Percentiles rank a stretch among this genome's conserved stretches.
Evolutionary conservation across 148 eudicot genomes (phyloP).

Genomic region (Rhododendron griersonianum): DNA sequence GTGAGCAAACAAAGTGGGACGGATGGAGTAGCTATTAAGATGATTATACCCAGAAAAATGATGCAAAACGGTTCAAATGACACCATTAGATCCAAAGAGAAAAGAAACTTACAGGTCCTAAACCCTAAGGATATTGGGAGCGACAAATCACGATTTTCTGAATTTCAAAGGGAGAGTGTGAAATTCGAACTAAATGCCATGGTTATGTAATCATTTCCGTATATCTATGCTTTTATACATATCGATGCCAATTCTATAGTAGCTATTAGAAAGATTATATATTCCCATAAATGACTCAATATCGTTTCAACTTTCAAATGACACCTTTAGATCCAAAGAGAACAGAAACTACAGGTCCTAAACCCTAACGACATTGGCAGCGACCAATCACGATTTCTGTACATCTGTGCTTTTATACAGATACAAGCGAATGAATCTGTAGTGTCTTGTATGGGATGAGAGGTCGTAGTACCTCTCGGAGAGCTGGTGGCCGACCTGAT

Average conservation of each 20-base stretch:
- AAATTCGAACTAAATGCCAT: not conserved
- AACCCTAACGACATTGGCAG: not conserved
- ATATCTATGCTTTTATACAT: not conserved
- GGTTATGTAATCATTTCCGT: not conserved
- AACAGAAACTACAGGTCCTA: not conserved
- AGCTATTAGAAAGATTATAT: too few relatives aligned
- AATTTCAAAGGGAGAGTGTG: not conserved
- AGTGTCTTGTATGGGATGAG: not conserved
- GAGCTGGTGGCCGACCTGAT: constrained; percentile 93
- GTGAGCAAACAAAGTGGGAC: too few relatives aligned
- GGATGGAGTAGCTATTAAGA: not conserved
- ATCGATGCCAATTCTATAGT: not conserved
- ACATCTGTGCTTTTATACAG: not conserved
- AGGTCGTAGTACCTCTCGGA: constrained; percentile 58
- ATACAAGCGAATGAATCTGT: not conserved
- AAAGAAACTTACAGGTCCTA: not conserved
- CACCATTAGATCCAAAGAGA: not conserved
- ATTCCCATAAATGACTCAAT: not conserved
- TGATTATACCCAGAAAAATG: not conserved
- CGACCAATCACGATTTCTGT: not conserved
- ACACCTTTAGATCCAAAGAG: not conserved
- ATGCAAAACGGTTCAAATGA: not conserved
- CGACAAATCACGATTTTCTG: not conserved
- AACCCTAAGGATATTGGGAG: not conserved
- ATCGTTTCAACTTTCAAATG: not conserved